Evolutionary conservation across 257 asterid genomes (phyloP).

Genomic region (Orobanche coerulescens): DNA sequence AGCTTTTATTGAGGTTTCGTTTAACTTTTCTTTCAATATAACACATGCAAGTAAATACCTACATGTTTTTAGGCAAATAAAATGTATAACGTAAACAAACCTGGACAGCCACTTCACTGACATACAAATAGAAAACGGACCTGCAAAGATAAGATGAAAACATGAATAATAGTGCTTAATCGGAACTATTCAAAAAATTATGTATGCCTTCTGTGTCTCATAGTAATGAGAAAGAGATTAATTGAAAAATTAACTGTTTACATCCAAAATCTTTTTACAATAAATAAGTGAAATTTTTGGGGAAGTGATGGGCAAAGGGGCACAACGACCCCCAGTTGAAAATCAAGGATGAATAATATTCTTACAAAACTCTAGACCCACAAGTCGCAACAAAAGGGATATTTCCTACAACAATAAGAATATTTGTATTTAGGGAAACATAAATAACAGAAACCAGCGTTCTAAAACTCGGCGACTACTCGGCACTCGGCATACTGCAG

Average conservation of each 20-base stretch:
- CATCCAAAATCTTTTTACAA: not conserved
- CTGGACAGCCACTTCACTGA: constrained; percentile 79
- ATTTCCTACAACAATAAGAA: not conserved
- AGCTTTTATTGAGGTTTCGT: not conserved
- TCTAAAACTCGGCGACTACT: too few species aligned
- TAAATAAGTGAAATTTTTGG: not conserved
- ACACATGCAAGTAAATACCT: constrained; percentile 1
- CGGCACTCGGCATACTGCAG: too few species aligned
- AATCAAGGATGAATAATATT: too few species aligned
- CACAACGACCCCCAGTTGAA: too few species aligned
- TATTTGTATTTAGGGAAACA: too few species aligned
- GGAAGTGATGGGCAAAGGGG: not conserved
- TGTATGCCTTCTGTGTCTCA: too few species aligned
- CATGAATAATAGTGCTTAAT: constrained; percentile 11
- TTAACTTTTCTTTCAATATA: not conserved
- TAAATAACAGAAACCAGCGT: too few species aligned
- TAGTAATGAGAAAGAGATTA: too few species aligned
- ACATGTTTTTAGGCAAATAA: constrained; percentile 16
- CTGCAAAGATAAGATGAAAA: constrained; percentile 41
- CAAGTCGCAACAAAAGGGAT: not conserved
- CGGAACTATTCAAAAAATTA: not conserved
- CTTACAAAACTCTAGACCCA: too few species aligned
- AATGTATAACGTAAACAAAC: constrained; percentile 32
- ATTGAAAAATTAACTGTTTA: not conserved
- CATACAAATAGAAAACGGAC: constrained; percentile 53